phyloP scores from a whole-genome alignment of 2,329 filamentous ascomycete species.

The Neocatenulostroma microsporum region DNA sequence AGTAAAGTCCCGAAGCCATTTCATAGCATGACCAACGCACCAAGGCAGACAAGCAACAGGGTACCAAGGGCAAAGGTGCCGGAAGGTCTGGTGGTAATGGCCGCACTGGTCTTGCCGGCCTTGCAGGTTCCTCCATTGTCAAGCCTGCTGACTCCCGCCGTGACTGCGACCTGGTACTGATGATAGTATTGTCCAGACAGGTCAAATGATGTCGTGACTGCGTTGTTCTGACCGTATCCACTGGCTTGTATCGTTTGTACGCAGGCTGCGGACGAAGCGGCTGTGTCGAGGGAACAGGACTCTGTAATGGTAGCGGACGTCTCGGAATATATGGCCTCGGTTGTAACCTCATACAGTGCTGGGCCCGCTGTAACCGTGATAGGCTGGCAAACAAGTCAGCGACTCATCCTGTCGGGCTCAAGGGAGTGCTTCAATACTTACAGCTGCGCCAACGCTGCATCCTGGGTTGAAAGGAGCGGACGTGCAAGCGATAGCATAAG shows the following conservation, averaged over 20 bases:
- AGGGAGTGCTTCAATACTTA: no score
- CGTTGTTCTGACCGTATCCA: conserved; percentile 6
- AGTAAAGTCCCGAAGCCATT: no score
- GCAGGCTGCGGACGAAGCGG: conserved; percentile 13
- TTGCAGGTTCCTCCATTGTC: conserved; percentile 13
- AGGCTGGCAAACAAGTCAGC: conserved; percentile 5
- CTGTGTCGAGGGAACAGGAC: conserved; percentile 14
- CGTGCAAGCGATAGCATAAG: conserved; percentile 18
- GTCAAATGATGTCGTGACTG: conserved; percentile 16
- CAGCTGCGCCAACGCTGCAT: conserved; percentile 7
- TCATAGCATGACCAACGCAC: no score
- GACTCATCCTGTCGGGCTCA: no score
- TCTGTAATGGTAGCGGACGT: conserved; percentile 18
- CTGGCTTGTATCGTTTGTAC: conserved; percentile 1
- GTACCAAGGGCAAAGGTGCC: no score
- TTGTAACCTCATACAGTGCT: conserved; percentile 17
- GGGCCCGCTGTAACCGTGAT: conserved; percentile 19
- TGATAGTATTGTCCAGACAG: conserved; percentile 16
- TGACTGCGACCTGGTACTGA: conserved; percentile 15
- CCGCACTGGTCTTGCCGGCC: no score
- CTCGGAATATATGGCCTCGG: conserved; percentile 17
- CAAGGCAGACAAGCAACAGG: no score
- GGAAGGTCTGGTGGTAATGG: no score
- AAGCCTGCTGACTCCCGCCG: conserved; percentile 14
- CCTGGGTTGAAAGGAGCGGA: conserved; percentile 13